A percentile compares a stretch with the other conserved stretches of the same genome.
Evolutionary conservation across 2,329 filamentous ascomycete species (phyloP).

Genomic region (Ophiostoma himal-ulmi): DNA sequence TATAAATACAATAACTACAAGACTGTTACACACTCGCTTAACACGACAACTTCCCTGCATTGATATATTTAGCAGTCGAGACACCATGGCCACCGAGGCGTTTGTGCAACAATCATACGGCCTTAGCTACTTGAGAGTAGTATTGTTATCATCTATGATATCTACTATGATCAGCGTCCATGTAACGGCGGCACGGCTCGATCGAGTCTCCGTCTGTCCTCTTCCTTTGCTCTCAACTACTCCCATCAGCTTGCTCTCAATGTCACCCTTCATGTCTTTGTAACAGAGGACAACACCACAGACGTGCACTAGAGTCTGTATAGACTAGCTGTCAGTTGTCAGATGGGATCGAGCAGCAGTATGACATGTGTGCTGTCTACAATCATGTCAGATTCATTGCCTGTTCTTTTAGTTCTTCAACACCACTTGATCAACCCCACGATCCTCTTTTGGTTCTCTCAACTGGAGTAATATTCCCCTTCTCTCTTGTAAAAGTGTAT

Average conservation of each 20-base stretch:
- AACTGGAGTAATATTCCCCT: background rate
- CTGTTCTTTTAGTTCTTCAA: background rate
- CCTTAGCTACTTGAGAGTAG: background rate
- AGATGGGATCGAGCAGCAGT: background rate
- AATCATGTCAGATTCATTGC: background rate
- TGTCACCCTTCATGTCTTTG: background rate
- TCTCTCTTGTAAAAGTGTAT: background rate
- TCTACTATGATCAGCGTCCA: background rate
- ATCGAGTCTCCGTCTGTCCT: conserved; percentile 8
- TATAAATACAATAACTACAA: background rate
- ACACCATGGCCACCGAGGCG: background rate
- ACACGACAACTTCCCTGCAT: background rate
- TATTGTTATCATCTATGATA: background rate
- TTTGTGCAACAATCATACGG: background rate
- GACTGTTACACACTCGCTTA: background rate
- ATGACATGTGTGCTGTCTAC: background rate
- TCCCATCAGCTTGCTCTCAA: background rate
- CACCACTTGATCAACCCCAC: background rate
- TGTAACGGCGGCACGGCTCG: background rate
- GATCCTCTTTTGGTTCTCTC: background rate
- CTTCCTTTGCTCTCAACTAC: background rate
- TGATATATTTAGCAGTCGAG: background rate
- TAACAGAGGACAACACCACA: background rate
- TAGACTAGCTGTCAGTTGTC: background rate
- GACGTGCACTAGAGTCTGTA: background rate